Evolutionary conservation across 1,284 basidiomycete species (phyloP).

Genomic region (Pseudozyma tsukubaensis): DNA sequence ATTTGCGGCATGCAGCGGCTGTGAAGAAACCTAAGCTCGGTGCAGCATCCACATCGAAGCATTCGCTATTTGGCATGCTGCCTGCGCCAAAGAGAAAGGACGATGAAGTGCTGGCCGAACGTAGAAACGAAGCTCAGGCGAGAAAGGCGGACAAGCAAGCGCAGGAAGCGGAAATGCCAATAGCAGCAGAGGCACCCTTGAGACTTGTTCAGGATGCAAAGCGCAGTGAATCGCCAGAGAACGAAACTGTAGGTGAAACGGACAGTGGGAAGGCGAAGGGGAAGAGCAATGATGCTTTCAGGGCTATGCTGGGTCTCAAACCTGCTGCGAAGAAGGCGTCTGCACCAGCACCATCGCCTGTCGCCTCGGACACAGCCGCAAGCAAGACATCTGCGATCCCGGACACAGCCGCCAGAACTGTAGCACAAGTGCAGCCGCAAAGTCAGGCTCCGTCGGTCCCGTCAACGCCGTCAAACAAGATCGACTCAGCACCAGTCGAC

Average conservation of each 20-base stretch:
- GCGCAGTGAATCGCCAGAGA: not conserved
- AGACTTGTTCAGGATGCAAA: conserved; percentile 4
- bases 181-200: conserved; percentile 5
- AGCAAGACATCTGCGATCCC: not conserved
- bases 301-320: conserved; percentile 67
- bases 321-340: conserved; percentile 27
- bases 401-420: not conserved
- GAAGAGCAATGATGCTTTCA: conserved; percentile 65
- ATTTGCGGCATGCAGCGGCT: not conserved
- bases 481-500: conserved; percentile 24
- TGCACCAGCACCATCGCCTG: conserved; percentile 1
- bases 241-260: not conserved
- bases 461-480: conserved; percentile 9
- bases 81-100: conserved; percentile 57
- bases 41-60: conserved; percentile 6
- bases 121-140: conserved; percentile 33
- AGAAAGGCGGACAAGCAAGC: conserved; percentile 31
- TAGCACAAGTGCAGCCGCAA: not conserved
- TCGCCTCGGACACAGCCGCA: not conserved
- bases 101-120: conserved; percentile 38
- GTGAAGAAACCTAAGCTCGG: conserved; percentile 21
- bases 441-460: not conserved
- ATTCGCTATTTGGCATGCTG: conserved; percentile 62
- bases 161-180: conserved; percentile 12
- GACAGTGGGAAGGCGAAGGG: conserved; percentile 18